Evolutionary conservation across 1,284 basidiomycete species (phyloP), one percentile per base, ranked within the genome.

Genomic region (Waitea zeae): DNA sequence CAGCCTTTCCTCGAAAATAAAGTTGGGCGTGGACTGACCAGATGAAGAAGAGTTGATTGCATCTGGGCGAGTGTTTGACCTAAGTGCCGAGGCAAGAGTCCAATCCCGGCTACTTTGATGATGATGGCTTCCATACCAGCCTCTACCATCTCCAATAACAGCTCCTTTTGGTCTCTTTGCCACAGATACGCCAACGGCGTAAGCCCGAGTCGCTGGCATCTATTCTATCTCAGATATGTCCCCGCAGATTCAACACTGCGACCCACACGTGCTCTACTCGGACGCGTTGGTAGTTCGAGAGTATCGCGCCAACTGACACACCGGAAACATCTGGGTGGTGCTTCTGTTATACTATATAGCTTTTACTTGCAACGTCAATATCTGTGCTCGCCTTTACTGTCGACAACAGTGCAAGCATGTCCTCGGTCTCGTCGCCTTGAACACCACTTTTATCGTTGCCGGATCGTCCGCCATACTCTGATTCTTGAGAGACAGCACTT

Each of bases 61-160:
- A 96, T 86, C 42, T 82, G 62, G 0, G 54, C 62, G 22, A 98
- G 59, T 0, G 72, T 69, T 53, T 73, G 80, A 9, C 88, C 88
- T 1, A 98, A 70, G 50, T 97, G 79, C 26, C 72, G 63, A 0
- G 64, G 64, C 1, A 68, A 73, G 24, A 97, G 61, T 2, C 95
- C 95, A 5, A 92, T 87, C 0, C 95, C 95, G 5, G 95, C 95
- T 2, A 97, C 84, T 53, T 99, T 99, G 56, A 98, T 93, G 4
- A 99, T 53, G 32, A 97, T 63, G 1, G 86, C 80, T 33, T 83
- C 67, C 53, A 97, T 61, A 3, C 82, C 80, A 0, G 77, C 70
- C 2, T 59, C 57, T 36, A 90, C 70, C 90, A 98, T 98, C 49
- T 90, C 83, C 11, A 67, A 59, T 29, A 98, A 67, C 14, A 99